Base-by-base conservation (phyloP, 495 filamentous ascomycete genomes). In the Podospora tetraspora region DNA sequence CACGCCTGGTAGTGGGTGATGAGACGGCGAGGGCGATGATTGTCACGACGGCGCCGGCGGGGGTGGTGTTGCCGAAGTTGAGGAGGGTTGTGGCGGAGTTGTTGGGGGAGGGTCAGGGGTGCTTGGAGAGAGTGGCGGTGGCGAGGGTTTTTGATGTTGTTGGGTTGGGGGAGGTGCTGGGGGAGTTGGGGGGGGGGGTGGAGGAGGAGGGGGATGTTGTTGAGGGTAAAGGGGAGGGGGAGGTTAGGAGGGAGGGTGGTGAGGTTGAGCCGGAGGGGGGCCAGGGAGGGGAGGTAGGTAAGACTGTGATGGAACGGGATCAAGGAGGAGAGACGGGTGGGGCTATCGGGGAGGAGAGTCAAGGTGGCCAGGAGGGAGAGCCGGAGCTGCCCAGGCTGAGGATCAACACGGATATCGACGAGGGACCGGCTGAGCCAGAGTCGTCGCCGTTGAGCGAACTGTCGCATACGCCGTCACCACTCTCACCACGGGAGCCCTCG, bases 61-160 rank as follows among this genome's bases (percentile, higher is more conserved):
- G 70, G 29, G 69, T 68, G 3, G 61, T 84, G 24, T 57, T 83
- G 9, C 78, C 77, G 1, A 69, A 62, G 56, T 66, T 84, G 57
- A 65, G 78, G 21, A 64, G 76, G 37, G 70, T 74, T 7, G n/a
- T 84, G 24, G 71, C 68, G 4, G 71, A 71, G 1, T 73, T 78
- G 64, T 74, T 37, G 34, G 59, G 66, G 16, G 10, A 67, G 65
- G 12, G 68, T 79, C 9, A 71, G 72, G 60, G 66, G 43, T 80
- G 80, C 63, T 76, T 90, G 0, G 83, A 86, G 56, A 75, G 77
- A 25, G 79, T 88, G 10, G 79, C 78, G 24, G 82, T 90, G 56
- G 84, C 86, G 66, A 72, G 84, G 3, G 82, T 89, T 7, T 89
- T 89, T 72, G 87, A 90, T 69, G 71, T 87, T 22, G 80, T 85